Evolutionary conservation across 306 rosid species (phyloP), one percentile per base, ranked within the genome.

Genomic region (Cucumis hystrix): DNA sequence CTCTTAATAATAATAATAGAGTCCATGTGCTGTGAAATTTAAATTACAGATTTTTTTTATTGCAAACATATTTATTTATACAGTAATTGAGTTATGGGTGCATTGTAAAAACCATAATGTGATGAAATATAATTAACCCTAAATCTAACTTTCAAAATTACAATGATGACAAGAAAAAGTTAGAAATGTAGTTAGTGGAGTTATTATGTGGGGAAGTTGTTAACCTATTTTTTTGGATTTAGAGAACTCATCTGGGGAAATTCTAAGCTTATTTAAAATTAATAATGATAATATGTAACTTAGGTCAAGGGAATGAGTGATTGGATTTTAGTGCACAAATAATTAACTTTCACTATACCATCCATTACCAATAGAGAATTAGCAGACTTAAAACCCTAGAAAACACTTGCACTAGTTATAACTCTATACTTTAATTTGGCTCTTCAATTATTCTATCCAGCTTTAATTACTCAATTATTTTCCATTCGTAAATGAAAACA

Each of bases 131-230:
- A 43, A 47, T 47, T 47, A 47, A 47, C 54, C 16, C 54, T 47
- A 12, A 47, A 47, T 47, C 16, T 47, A 12, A 47, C 4, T 12
- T 47, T 47, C 54, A 47, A 47, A 47, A 47, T 47, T 47, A 5
- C 0, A 47, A 68, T 69, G 20, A 69, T 69, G 37, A 43, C 45
- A 69, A 39, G 56, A 7, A 39, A 20, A 40, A 7, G 37, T 68
- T 10, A 28, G 1, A 1, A 14, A 21, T 69, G 74, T 68, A 21
- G 75, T 47, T 45, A 49, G 76, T 49, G 59, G 76, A 71, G 60
- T 71, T 71, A 15, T 71, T 49, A 71, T 47, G 58, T 45, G 74
- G 76, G 75, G 76, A 59, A 49, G 49, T 59, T 71, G 49, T 17
- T 12, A 71, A 71, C 59, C 60, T 20, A 10, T 43, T 18, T 16